Base-by-base conservation (phyloP, 768 basidiomycete genomes). In the Porphyrellus cyaneotinctus region DNA sequence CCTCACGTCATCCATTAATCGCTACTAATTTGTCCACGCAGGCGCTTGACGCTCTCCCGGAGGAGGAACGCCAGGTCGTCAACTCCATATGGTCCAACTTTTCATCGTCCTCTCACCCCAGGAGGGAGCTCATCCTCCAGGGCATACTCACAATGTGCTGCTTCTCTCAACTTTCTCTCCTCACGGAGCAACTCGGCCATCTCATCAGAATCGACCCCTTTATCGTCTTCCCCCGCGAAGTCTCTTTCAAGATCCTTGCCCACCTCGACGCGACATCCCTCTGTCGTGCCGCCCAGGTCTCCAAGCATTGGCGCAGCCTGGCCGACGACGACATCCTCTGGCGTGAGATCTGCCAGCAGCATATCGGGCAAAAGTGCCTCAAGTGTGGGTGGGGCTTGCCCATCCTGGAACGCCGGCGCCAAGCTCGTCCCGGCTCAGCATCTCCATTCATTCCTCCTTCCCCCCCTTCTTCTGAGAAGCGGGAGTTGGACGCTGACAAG, bases 121-220 rank as follows among this genome's bases (percentile, higher is more conserved):
- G 90, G 32, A 82, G 97, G 33, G 91, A 89, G 49, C 84, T 98
- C 67, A 97, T 98, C 66, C 87, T 99, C 44, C 91, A 91, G 63
- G 97, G 97, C 36, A 81, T 99, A 53, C 84, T 99, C 60, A 97
- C 97, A 15, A 98, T 99, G 93, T 98, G 95, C 70, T 98, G 97
- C 73, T 97, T 97, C 76, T 95, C 91, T 43, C 94, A 99, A 65
- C 85, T 99, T 26, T 97, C 97, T 24, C 88, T 97, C 45, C 86
- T 99, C 53, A 88, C 93, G 28, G 91, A 97, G 57, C 88, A 93
- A 48, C 89, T 98, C 54, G 77, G 84, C 31, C 85, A 91, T 59
- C 85, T 97, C 60, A 97, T 97, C 69, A 87, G 97, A 60, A 86
- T 98, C 70, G 97, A 99, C 68, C 97, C 95, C 11, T 93, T 98